Percentiles rank a stretch among this genome's conserved stretches.
These are phyloP conservation scores for Dictyostelium brefeldianum DNA, from an alignment of 78 protist genomes.

Conservation along the genomic window DNA sequence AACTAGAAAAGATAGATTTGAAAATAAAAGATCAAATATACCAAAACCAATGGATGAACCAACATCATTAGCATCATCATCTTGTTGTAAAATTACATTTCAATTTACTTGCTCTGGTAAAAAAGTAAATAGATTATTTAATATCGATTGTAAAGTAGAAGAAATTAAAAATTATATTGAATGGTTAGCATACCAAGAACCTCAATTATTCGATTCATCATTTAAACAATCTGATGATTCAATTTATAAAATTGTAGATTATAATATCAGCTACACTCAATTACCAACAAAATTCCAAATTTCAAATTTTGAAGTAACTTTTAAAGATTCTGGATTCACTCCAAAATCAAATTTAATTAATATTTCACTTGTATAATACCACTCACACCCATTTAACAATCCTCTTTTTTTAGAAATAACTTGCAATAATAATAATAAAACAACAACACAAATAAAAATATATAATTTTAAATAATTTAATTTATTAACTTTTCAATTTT, in stretches of 20 bases:
- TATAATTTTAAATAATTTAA: neutral
- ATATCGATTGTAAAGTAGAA: neutral
- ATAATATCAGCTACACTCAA: neutral
- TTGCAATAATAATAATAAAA: neutral
- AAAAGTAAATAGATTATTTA: neutral
- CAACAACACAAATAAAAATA: neutral
- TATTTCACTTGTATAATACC: slow-evolving; percentile 14
- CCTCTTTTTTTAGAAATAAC: neutral
- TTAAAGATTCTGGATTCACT: slow-evolving; percentile 48
- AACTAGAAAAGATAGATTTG: slow-evolving; percentile 7
- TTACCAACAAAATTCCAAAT: slow-evolving; percentile 16
- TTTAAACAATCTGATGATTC: slow-evolving; percentile 1
- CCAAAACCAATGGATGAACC: slow-evolving; percentile 15
- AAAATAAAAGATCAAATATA: neutral
- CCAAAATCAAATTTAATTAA: slow-evolving; percentile 27
- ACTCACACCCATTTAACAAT: neutral
- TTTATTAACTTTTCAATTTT: slow-evolving; percentile 32
- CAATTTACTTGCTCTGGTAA: neutral
- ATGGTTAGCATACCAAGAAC: slow-evolving; percentile 25
- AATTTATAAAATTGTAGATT: slow-evolving; percentile 15
- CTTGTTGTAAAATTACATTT: neutral
- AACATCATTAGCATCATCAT: neutral
- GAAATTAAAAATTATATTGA: slow-evolving; percentile 28
- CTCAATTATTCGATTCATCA: slow-evolving; percentile 11
- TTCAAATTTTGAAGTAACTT: slow-evolving; percentile 37